Evolutionary conservation across 768 basidiomycete species (phyloP).

Genomic region (Chalciporus chontae): DNA sequence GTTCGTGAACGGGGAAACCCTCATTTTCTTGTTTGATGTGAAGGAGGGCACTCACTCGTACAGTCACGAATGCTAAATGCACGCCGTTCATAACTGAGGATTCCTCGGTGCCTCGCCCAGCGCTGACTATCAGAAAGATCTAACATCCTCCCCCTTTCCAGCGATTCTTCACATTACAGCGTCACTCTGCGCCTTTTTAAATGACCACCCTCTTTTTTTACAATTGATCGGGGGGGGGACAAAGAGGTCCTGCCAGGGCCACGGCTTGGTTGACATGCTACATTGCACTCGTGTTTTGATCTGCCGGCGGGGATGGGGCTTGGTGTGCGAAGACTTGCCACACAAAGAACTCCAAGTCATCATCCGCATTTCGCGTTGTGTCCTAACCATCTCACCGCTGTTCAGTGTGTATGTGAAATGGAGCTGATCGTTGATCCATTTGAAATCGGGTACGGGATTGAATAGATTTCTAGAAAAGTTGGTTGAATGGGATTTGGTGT

Average conservation of each 20-base stretch:
- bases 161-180: conserved; percentile 9
- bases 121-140: too few species aligned
- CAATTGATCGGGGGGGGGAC: background rate
- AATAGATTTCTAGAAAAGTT: too few species aligned
- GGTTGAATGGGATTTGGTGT: too few species aligned
- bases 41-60: background rate
- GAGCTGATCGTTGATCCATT: background rate
- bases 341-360: too few species aligned
- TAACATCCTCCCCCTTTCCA: conserved; percentile 1
- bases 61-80: conserved; percentile 6
- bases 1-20: conserved; percentile 1
- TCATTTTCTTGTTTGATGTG: background rate
- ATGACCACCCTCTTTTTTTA: conserved; percentile 6
- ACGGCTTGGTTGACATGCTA: background rate
- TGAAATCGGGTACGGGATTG: background rate
- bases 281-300: background rate
- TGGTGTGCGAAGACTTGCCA: background rate
- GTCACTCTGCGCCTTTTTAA: conserved; percentile 1
- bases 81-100: conserved; percentile 2
- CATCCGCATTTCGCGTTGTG: too few species aligned
- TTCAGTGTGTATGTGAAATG: background rate
- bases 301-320: background rate
- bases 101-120: background rate
- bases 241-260: background rate
- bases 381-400: too few species aligned